phyloP scores from a whole-genome alignment of 169 alveolate species.

The Blepharisma undulans region DNA sequence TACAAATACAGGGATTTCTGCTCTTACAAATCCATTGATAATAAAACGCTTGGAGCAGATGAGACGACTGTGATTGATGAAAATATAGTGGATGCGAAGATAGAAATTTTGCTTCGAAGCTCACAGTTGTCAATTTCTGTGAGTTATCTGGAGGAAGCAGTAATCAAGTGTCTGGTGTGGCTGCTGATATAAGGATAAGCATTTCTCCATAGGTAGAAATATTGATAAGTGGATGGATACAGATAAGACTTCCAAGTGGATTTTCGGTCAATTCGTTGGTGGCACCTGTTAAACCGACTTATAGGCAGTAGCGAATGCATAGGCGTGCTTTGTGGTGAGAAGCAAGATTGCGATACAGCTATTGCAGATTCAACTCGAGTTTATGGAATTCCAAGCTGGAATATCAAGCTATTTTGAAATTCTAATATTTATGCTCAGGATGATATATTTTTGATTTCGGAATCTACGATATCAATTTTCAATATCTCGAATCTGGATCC shows the following conservation, averaged over 20 bases:
- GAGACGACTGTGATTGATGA: slow-evolving; percentile 24
- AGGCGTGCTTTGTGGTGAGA: neutral
- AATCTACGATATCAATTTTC: neutral
- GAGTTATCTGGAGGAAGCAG: neutral
- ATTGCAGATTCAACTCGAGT: neutral
- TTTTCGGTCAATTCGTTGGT: neutral
- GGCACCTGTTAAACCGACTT: neutral
- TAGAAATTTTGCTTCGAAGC: neutral
- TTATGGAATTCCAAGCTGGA: slow-evolving; percentile 23
- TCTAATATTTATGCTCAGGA: neutral
- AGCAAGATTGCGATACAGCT: slow-evolving; percentile 1
- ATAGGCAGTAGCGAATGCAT: neutral
- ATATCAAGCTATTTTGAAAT: neutral
- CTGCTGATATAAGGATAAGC: neutral
- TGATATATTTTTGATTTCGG: slow-evolving; percentile 18
- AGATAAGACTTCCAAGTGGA: neutral
- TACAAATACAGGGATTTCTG: neutral
- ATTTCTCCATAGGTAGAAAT: slow-evolving; percentile 16
- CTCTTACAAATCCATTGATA: neutral
- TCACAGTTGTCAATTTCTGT: neutral
- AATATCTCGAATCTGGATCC: neutral
- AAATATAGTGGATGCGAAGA: neutral
- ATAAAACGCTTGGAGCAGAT: neutral
- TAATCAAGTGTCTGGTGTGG: neutral
- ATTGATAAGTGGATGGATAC: neutral